Evolutionary conservation across 2,329 filamentous ascomycete species (phyloP).

Genomic region (Colletotrichum spaethianum): DNA sequence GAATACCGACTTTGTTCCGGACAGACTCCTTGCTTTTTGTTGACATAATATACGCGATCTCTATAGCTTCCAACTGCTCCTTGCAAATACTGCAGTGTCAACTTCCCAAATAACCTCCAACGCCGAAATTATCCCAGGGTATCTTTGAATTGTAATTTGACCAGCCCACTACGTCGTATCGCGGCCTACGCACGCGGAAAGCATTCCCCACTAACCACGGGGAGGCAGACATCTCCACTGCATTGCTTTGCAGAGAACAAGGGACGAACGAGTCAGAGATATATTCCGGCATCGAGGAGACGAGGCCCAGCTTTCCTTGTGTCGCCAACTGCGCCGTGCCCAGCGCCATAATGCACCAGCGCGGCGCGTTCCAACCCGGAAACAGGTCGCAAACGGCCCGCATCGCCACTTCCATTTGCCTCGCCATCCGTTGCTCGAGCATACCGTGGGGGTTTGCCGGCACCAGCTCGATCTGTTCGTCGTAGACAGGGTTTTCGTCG

Average conservation of each 20-base stretch:
- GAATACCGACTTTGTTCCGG: background rate
- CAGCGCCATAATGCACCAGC: constrained; percentile 56
- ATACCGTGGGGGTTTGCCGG: constrained; percentile 45
- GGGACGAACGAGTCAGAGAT: background rate
- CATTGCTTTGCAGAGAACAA: background rate
- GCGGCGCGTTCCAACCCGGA: constrained; percentile 51
- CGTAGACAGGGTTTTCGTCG: constrained; percentile 53
- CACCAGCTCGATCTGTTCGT: constrained; percentile 45
- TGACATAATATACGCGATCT: background rate
- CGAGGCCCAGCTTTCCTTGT: background rate
- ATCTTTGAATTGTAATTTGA: constrained; percentile 15
- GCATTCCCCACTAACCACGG: background rate
- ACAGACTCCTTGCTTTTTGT: background rate
- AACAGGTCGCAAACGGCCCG: constrained; percentile 48
- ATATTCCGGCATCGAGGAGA: background rate
- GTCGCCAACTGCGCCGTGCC: background rate
- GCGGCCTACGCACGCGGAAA: background rate
- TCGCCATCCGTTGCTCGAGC: constrained; percentile 52
- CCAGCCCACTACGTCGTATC: background rate
- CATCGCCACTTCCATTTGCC: constrained; percentile 54
- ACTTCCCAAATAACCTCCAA: background rate
- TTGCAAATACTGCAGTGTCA: background rate
- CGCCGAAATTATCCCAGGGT: constrained; percentile 9
- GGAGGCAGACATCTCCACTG: background rate
- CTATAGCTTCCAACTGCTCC: background rate